A percentile compares a stretch with the other conserved stretches of the same genome.
These are phyloP conservation scores for Trichothecium roseum DNA, from an alignment of 2,329 filamentous ascomycete genomes.

Conservation along the genomic window DNA sequence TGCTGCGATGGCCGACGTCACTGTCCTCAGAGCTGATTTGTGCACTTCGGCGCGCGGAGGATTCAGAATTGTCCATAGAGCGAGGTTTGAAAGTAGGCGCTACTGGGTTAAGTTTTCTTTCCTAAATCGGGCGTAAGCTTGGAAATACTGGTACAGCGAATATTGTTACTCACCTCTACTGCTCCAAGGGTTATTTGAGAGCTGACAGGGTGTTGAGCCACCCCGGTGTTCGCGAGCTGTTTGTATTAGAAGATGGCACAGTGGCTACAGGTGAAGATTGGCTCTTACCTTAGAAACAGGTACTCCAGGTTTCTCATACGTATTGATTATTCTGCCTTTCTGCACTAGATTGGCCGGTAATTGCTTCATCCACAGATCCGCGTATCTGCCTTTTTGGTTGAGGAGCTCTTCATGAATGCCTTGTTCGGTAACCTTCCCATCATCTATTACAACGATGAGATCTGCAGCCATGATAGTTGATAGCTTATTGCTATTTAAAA, in stretches of 20 bases:
- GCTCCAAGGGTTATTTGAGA: too few species aligned
- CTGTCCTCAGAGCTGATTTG: slow-evolving; percentile 3
- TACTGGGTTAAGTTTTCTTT: slow-evolving; percentile 2
- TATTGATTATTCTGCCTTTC: too few species aligned
- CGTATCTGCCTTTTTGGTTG: slow-evolving; percentile 48
- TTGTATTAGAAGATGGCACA: too few species aligned
- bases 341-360: too few species aligned
- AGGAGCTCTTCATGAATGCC: slow-evolving; percentile 52
- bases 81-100: slow-evolving; percentile 5
- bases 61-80: neutral
- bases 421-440: slow-evolving; percentile 53
- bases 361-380: slow-evolving; percentile 55
- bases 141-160: too few species aligned
- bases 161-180: too few species aligned
- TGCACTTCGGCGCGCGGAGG: neutral
- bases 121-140: too few species aligned
- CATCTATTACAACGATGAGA: slow-evolving; percentile 53
- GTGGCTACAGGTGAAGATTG: too few species aligned
- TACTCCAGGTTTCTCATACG: too few species aligned
- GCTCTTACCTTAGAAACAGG: too few species aligned
- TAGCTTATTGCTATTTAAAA: slow-evolving; percentile 38
- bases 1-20: neutral
- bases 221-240: too few species aligned
- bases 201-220: neutral
- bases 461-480: slow-evolving; percentile 64